Evolutionary conservation across 1,284 basidiomycete genomes (phyloP).

Genomic region (Rhodotorula sp.): DNA sequence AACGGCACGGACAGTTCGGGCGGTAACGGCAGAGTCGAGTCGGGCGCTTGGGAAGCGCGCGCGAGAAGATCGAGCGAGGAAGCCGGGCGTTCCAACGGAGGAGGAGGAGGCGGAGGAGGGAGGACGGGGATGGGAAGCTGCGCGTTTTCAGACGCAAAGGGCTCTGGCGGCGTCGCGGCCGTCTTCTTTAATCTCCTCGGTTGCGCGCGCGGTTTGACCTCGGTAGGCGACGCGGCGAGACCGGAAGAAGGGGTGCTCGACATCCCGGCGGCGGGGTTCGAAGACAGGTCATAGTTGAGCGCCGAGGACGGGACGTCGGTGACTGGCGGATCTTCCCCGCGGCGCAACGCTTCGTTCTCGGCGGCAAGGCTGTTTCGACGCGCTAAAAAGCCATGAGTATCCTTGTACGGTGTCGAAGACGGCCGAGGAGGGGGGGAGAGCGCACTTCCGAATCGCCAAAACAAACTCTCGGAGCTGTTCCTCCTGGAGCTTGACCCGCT

Average conservation of each 20-base stretch:
- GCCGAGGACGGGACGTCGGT: background rate
- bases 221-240: background rate
- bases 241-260: background rate
- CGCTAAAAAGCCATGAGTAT: background rate
- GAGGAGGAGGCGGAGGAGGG: no score
- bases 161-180: background rate
- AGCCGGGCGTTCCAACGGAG: background rate
- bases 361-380: slow-evolving; percentile 3
- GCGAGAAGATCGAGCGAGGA: background rate
- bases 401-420: no score
- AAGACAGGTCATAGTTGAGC: background rate
- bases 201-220: slow-evolving; percentile 6
- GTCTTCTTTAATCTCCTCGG: background rate
- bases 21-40: no score
- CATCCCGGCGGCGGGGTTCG: no score
- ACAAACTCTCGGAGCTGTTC: slow-evolving; percentile 10
- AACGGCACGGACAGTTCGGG: background rate
- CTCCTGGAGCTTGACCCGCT: slow-evolving; percentile 23
- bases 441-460: slow-evolving; percentile 16
- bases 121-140: background rate
- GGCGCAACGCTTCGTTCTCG: slow-evolving; percentile 31
- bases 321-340: slow-evolving; percentile 18
- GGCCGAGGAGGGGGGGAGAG: background rate
- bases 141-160: background rate
- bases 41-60: background rate